These are phyloP conservation scores for Aspergillus haitiensis DNA, from an alignment of 495 filamentous ascomycete genomes.

Conservation along the genomic window DNA sequence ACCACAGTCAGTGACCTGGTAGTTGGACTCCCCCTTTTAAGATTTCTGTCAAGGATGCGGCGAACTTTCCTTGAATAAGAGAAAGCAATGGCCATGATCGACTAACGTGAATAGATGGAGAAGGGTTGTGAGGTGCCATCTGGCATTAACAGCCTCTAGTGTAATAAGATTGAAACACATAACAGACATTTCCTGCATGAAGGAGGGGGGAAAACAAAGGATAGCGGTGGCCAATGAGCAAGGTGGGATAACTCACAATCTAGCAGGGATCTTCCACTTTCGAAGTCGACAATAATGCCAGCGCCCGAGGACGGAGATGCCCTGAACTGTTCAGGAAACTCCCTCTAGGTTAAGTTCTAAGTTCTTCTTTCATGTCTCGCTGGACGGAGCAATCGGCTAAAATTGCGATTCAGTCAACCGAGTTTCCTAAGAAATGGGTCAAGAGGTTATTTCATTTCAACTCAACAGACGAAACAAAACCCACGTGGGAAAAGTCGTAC, in stretches of 20 bases:
- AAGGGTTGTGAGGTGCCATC: not conserved
- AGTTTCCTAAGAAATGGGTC: not conserved
- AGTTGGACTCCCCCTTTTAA: not conserved
- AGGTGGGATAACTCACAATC: slow-evolving; percentile 5
- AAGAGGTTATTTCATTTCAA: not conserved
- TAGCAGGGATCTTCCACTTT: not conserved
- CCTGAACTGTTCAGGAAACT: not conserved
- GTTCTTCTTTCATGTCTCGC: not conserved
- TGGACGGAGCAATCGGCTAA: not conserved
- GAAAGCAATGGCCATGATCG: slow-evolving; percentile 13
- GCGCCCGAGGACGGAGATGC: not conserved
- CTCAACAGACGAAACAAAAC: not conserved
- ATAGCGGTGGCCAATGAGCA: slow-evolving; percentile 3
- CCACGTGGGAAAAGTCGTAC: slow-evolving; percentile 1
- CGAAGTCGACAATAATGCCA: not conserved
- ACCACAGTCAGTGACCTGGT: not conserved
- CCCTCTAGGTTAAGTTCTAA: not conserved
- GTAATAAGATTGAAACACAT: slow-evolving; percentile 15
- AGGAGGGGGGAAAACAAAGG: not conserved
- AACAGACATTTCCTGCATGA: slow-evolving; percentile 18
- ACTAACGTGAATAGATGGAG: slow-evolving; percentile 8
- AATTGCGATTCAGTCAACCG: not conserved
- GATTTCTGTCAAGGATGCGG: slow-evolving; percentile 7
- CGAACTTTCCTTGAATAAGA: slow-evolving; percentile 13
- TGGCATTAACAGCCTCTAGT: not conserved